Evolutionary conservation across 169 alveolate genomes (phyloP), one percentile per base, ranked within the genome.

Genomic region (Plasmodium vivax): DNA sequence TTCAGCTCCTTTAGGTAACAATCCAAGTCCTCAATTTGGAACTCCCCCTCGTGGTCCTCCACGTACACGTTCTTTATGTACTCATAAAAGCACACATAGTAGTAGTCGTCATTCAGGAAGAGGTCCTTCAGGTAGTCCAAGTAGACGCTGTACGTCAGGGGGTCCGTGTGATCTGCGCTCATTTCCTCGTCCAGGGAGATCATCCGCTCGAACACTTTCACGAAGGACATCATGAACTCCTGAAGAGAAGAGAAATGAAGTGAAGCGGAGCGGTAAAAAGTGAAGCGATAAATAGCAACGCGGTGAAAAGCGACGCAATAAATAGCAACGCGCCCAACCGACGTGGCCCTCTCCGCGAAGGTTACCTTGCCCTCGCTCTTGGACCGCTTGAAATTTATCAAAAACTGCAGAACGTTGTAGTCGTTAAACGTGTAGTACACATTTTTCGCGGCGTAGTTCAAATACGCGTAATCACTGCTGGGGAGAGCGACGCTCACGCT

Each of bases 191-290:
- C 94, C 19, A 80, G 43, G 0, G 83, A 90, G 41, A 80, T 90
- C 34, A 80, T n/a, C 51, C 82, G 34, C 43, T 90, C 94, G 58
- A 90, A 90, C 2, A 68, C 54, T 68, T 90, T 80, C 72, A 90
- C 90, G 82, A 90, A 90, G 1, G 88, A 47, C 88, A 80, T 80
- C 91, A 90, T 80, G 74, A 90, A 90, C 34, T 90, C 94, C 94
- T 90, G 5, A 34, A 56, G 72, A 34, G 51, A 23, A 23, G 27
- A 23, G 27, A 23, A 23, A 0, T 23, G 62, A 73, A 74, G 47
- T 2, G 23, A 75, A n/a, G 75, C 2, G 16, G 75, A 3, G 16
- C 54, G 7, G 27, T 45, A 34, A 73, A 1, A 16, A 62, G 23
- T 36, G 32, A 58, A 34, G 41, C 16, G 19, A 14, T n/a, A 0